Evolutionary conservation across 148 eudicot genomes (phyloP).

Genomic region (Dianthus caryophyllus): DNA sequence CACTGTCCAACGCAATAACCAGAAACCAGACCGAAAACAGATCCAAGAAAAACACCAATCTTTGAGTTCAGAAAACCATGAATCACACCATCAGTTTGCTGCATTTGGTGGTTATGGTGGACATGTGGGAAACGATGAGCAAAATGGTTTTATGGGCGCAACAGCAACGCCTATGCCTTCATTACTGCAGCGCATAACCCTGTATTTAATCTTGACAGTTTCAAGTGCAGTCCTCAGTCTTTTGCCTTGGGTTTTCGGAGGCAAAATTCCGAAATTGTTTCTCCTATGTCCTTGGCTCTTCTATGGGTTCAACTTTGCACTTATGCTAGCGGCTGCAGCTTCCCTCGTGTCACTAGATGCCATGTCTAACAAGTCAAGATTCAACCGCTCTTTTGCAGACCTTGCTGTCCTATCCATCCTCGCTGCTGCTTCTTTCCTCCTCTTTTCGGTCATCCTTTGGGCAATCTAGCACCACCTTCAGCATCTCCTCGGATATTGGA

Average conservation of each 20-base stretch:
- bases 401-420: conserved; percentile 1
- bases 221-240: background rate
- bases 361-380: background rate
- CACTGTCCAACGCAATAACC: background rate
- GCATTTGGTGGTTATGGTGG: background rate
- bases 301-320: conserved; percentile 1
- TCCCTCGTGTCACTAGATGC: background rate
- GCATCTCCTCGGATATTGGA: background rate
- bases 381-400: background rate
- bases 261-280: background rate
- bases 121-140: background rate
- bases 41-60: too few species aligned
- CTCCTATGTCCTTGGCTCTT: background rate
- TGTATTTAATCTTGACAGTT: background rate
- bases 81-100: background rate
- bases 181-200: background rate
- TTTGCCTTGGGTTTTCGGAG: background rate
- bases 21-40: too few species aligned
- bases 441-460: background rate
- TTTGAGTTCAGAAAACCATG: too few species aligned
- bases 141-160: background rate
- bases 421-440: background rate
- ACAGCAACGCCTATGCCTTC: background rate
- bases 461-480: background rate
- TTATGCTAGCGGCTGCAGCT: conserved; percentile 7